A percentile compares a stretch with the other conserved stretches of the same genome.
Conservation (phyloP, 2,329 filamentous ascomycete genomes). For the Xylaria multiplex region DNA sequence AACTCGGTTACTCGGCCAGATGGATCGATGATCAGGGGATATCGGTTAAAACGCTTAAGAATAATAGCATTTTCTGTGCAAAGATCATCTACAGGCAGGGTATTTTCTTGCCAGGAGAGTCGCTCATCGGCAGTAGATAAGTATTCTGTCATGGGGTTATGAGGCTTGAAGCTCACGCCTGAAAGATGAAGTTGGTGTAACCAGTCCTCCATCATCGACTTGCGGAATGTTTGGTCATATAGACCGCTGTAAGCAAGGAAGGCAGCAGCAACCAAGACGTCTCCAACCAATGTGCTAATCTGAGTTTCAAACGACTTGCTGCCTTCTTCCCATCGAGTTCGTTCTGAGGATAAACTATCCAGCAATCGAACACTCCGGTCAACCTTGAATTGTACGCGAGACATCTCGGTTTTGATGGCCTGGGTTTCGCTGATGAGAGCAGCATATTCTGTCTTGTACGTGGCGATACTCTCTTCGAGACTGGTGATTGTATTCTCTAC, state of each 20-base stretch:
- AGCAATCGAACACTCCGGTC: conserved; percentile 93
- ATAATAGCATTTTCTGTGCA: conserved; percentile 99
- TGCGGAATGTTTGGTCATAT: conserved; percentile 97
- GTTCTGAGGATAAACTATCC: conserved; percentile 93
- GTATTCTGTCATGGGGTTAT: conserved; percentile 95
- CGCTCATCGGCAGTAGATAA: conserved; percentile 96
- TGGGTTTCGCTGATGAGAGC: conserved; percentile 96
- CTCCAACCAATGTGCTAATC: conserved; percentile 94
- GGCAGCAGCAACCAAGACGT: conserved; percentile 94
- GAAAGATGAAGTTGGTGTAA: conserved; percentile 90
- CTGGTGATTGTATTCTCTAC: conserved; percentile 87
- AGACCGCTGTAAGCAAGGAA: conserved; percentile 97
- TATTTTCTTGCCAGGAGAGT: conserved; percentile 93
- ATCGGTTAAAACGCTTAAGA: conserved; percentile 96
- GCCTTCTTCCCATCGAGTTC: conserved; percentile 92
- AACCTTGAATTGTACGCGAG: conserved; percentile 95
- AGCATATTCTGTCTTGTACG: conserved; percentile 96
- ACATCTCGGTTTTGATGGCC: conserved; percentile 97
- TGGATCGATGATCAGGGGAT: conserved; percentile 97
- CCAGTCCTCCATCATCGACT: conserved; percentile 98
- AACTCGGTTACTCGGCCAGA: conserved; percentile 96
- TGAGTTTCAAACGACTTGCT: conserved; percentile 99
- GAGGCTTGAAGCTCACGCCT: conserved; percentile 91
- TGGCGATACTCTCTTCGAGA: conserved; percentile 89
- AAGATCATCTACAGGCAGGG: conserved; percentile 92